Percentiles rank a stretch among this genome's conserved stretches.
Evolutionary conservation across 352 stramenopile genomes (phyloP).

Genomic region (Peronospora belbahrii): DNA sequence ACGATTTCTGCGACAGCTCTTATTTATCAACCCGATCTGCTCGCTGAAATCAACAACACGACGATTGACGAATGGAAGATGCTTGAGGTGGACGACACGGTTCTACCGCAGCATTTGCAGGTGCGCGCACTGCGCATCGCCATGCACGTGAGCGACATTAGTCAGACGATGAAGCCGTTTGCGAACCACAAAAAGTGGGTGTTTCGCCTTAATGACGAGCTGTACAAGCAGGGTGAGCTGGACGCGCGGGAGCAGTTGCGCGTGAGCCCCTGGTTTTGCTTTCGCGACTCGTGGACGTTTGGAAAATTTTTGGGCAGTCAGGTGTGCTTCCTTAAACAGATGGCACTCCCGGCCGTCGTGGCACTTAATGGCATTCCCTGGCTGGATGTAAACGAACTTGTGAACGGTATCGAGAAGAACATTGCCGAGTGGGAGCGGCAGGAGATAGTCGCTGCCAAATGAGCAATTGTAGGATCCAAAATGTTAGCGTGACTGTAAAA

Average conservation of each 20-base stretch:
- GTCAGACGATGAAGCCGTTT: constrained; percentile 81
- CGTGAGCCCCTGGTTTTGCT: constrained; percentile 47
- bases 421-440: constrained; percentile 44
- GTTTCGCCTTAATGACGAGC: constrained; percentile 56
- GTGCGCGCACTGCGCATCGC: constrained; percentile 45
- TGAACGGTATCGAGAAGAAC: constrained; percentile 53
- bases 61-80: constrained; percentile 36
- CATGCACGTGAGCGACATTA: constrained; percentile 81
- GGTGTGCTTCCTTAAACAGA: constrained; percentile 49
- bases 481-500: constrained; percentile 29
- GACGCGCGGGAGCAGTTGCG: constrained; percentile 33
- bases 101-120: constrained; percentile 44
- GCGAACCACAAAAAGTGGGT: constrained; percentile 71
- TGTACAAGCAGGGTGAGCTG: constrained; percentile 61
- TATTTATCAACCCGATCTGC: constrained; percentile 71
- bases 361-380: constrained; percentile 56
- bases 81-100: constrained; percentile 17
- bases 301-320: constrained; percentile 46
- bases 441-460: constrained; percentile 11
- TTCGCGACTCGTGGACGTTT: constrained; percentile 42
- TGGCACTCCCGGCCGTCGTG: constrained; percentile 47
- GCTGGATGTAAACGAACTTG: constrained; percentile 43
- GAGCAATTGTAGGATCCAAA: constrained; percentile 16
- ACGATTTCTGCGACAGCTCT: constrained; percentile 69
- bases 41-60: constrained; percentile 41